Evolutionary conservation across 148 eudicot genomes (phyloP).

Genomic region (Diospyros lotus): DNA sequence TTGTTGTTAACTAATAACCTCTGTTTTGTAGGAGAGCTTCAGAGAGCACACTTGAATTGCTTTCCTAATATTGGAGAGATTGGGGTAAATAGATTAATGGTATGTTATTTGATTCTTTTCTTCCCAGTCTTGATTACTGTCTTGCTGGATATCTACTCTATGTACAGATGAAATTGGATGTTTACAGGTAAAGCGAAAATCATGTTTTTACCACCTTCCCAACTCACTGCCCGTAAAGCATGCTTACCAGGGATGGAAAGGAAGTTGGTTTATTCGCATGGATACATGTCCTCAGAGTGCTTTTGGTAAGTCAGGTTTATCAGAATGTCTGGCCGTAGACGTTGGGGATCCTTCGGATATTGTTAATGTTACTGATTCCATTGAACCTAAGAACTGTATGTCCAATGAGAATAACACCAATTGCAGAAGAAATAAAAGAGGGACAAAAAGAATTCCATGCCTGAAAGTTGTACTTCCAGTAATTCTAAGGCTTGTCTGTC

Average conservation of each 20-base stretch:
- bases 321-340: conserved; percentile 12
- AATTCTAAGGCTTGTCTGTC: not conserved
- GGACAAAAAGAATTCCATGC: conserved; percentile 16
- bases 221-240: conserved; percentile 49
- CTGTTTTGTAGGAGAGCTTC: conserved; percentile 49
- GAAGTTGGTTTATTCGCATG: conserved; percentile 41
- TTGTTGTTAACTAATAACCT: conserved; percentile 5
- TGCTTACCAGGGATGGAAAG: conserved; percentile 32
- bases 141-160: not conserved
- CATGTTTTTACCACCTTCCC: conserved; percentile 46
- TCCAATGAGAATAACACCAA: conserved; percentile 10
- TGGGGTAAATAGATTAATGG: conserved; percentile 40
- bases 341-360: conserved; percentile 4
- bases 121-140: not conserved
- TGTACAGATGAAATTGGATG: not conserved
- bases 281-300: conserved; percentile 19
- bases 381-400: not conserved
- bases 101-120: conserved; percentile 14
- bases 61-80: conserved; percentile 58
- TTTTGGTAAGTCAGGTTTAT: not conserved
- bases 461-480: conserved; percentile 18
- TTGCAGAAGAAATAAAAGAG: conserved; percentile 18
- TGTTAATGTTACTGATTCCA: conserved; percentile 2
- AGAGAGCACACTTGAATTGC: conserved; percentile 47
- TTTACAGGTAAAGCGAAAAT: conserved; percentile 48